These are phyloP conservation scores for Suhomyces choctaworum DNA, from an alignment of 1,139 yeast genomes.

Conservation along the genomic window DNA sequence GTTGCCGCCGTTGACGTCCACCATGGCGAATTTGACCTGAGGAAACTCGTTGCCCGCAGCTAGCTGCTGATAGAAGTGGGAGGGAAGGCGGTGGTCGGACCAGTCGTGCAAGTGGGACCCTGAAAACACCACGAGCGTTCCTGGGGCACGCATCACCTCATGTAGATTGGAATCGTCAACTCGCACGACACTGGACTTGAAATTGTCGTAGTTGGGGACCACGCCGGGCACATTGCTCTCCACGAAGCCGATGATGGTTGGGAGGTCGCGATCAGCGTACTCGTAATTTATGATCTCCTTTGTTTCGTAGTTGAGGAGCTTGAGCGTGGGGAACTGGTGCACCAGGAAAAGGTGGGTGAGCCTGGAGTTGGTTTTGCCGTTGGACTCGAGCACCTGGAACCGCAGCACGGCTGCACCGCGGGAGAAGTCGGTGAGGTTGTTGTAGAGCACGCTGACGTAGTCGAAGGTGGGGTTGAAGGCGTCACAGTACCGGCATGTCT, in stretches of 20 bases:
- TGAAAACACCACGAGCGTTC: slow-evolving; percentile 30
- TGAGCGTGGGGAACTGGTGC: slow-evolving; percentile 34
- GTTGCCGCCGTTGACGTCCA: slow-evolving; percentile 25
- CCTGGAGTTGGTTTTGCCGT: slow-evolving; percentile 27
- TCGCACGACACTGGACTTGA: slow-evolving; percentile 16
- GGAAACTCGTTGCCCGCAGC: slow-evolving; percentile 19
- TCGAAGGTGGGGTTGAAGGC: slow-evolving; percentile 39
- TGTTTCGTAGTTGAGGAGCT: slow-evolving; percentile 29
- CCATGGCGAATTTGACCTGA: slow-evolving; percentile 25
- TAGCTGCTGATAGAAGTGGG: slow-evolving; percentile 37
- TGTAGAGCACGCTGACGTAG: slow-evolving; percentile 31
- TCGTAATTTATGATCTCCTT: slow-evolving; percentile 28
- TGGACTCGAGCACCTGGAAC: slow-evolving; percentile 35
- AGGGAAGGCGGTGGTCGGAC: slow-evolving; percentile 33
- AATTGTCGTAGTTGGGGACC: slow-evolving; percentile 24
- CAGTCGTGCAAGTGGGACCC: slow-evolving; percentile 29
- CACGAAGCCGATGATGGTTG: slow-evolving; percentile 27
- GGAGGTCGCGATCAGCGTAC: slow-evolving; percentile 24
- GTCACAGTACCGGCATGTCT: slow-evolving; percentile 39
- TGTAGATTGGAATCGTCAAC: slow-evolving; percentile 12
- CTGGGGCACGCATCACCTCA: slow-evolving; percentile 10
- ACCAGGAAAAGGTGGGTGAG: slow-evolving; percentile 30
- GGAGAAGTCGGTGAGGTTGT: slow-evolving; percentile 15
- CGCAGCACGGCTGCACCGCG: slow-evolving; percentile 4
- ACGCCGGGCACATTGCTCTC: slow-evolving; percentile 14